A percentile compares a stretch with the other conserved stretches of the same genome.
Evolutionary conservation across 2,329 filamentous ascomycete genomes (phyloP).

Genomic region (Immersiporthe knoxdaviesiana): DNA sequence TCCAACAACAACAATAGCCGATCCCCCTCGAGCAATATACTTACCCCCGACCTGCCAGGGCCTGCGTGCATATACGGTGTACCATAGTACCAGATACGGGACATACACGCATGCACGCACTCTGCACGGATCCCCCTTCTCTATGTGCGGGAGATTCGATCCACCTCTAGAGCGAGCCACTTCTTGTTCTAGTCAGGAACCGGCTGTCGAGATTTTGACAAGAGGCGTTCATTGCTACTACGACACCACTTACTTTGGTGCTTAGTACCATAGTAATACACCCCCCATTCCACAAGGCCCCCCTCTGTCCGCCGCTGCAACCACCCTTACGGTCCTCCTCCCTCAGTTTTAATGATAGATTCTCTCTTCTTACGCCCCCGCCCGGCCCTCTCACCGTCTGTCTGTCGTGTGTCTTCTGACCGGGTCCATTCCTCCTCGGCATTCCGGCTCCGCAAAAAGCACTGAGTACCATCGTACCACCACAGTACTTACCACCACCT

Average conservation of each 20-base stretch:
- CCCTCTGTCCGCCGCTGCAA: neutral
- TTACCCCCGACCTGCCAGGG: neutral
- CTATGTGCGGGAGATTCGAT: neutral
- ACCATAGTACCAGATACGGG: neutral
- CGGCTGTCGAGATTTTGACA: neutral
- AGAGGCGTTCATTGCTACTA: neutral
- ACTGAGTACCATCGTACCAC: neutral
- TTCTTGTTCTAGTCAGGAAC: neutral
- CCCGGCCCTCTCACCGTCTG: too few relatives aligned
- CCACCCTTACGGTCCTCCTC: neutral
- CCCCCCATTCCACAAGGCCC: neutral
- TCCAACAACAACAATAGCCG: neutral
- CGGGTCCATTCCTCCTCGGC: neutral
- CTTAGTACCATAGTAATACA: neutral
- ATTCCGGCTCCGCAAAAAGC: neutral
- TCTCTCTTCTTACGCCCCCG: neutral
- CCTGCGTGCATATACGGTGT: neutral
- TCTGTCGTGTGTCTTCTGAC: slow-evolving; percentile 1
- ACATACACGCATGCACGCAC: neutral
- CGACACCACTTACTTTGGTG: neutral
- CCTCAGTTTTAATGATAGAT: slow-evolving; percentile 5
- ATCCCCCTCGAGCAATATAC: neutral
- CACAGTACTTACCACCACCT: neutral
- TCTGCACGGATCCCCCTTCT: neutral
- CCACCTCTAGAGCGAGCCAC: neutral